These are phyloP conservation scores for Podila epicladia DNA, from an alignment of 192 early-diverging fungal genomes.

Conservation along the genomic window DNA sequence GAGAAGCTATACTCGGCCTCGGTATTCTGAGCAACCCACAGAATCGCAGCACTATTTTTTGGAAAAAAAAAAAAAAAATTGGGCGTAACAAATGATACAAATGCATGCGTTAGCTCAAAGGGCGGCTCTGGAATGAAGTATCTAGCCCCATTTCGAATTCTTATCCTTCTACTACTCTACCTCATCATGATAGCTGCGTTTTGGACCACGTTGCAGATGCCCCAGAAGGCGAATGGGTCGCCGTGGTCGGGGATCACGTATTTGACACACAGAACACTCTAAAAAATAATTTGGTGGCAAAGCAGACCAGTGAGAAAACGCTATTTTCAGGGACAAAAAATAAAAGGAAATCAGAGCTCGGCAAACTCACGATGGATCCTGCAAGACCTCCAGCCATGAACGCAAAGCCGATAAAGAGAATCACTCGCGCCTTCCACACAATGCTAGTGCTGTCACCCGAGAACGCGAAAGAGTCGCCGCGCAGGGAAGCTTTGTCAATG, in stretches of 20 bases:
- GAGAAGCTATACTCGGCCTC: constrained; percentile 46
- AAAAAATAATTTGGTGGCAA: not conserved
- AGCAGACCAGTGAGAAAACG: not conserved
- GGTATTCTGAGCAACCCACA: constrained; percentile 54
- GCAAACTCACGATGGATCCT: constrained; percentile 58
- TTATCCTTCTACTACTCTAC: constrained; percentile 6
- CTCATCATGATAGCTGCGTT: constrained; percentile 39
- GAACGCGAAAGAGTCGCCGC: constrained; percentile 56
- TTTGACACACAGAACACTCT: constrained; percentile 47
- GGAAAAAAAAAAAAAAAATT: not conserved
- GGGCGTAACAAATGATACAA: no score
- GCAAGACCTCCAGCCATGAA: constrained; percentile 69
- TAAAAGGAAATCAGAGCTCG: not conserved
- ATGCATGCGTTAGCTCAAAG: not conserved
- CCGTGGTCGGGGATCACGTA: constrained; percentile 36
- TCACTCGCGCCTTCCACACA: constrained; percentile 58
- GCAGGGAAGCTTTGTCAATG: constrained; percentile 61
- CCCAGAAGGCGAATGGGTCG: constrained; percentile 29
- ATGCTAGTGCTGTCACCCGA: constrained; percentile 35
- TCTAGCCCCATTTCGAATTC: not conserved
- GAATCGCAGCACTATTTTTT: constrained; percentile 45
- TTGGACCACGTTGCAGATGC: constrained; percentile 45
- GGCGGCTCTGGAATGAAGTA: not conserved
- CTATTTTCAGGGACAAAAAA: not conserved
- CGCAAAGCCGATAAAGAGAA: constrained; percentile 69